Evolutionary conservation across 768 basidiomycete genomes (phyloP).

Genomic region (Trametes meyenii): DNA sequence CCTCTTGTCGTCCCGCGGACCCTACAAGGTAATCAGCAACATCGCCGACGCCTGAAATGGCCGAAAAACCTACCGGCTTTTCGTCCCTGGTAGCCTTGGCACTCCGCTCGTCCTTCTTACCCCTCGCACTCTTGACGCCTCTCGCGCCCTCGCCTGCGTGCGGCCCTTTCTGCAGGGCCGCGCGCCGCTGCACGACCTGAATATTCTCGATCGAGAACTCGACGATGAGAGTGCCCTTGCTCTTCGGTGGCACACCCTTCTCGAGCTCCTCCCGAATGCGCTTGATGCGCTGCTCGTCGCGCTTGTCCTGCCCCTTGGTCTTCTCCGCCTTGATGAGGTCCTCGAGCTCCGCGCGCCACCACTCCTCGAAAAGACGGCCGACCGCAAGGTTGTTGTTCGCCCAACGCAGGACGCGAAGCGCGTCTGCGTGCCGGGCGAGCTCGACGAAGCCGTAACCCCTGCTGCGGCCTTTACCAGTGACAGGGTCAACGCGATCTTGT

Average conservation of each 20-base stretch:
- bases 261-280: constrained; percentile 59
- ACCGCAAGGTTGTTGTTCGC: constrained; percentile 86
- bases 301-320: constrained; percentile 46
- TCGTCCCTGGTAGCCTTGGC: constrained; percentile 2
- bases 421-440: constrained; percentile 85
- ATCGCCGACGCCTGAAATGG: not conserved
- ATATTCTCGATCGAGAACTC: constrained; percentile 97
- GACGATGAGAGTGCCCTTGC: constrained; percentile 67
- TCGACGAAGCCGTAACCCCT: constrained; percentile 98
- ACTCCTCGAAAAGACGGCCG: constrained; percentile 63
- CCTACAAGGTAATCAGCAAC: not conserved
- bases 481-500: constrained; percentile 82
- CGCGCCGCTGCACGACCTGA: constrained; percentile 81
- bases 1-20: constrained; percentile 18
- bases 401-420: constrained; percentile 89
- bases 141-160: constrained; percentile 5
- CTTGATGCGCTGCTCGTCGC: constrained; percentile 55
- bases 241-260: constrained; percentile 47
- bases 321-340: constrained; percentile 61
- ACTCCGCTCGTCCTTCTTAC: constrained; percentile 1
- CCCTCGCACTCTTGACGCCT: not conserved
- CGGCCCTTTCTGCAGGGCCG: constrained; percentile 44
- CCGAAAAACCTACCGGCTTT: constrained; percentile 6
- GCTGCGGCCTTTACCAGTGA: constrained; percentile 85
- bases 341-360: constrained; percentile 84